These are phyloP conservation scores for Rauvolfia tetraphylla DNA, from an alignment of 257 asterid genomes.

Conservation along the genomic window DNA sequence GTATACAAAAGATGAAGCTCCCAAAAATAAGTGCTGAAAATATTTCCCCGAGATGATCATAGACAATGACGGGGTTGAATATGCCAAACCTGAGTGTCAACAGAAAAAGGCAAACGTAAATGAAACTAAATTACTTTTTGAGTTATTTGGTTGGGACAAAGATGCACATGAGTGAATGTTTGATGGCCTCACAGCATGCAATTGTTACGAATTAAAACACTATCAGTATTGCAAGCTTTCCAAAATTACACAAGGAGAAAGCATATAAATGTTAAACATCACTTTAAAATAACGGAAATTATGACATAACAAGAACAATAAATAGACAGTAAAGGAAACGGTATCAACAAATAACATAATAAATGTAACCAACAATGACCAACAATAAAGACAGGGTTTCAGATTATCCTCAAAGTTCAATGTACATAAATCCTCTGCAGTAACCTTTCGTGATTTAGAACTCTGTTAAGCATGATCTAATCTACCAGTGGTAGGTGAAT, in stretches of 20 bases:
- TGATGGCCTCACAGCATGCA: background rate
- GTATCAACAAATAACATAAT: background rate
- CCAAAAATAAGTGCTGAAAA: slow-evolving; percentile 85
- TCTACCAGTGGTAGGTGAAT: background rate
- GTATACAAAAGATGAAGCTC: slow-evolving; percentile 74
- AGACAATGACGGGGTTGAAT: slow-evolving; percentile 81
- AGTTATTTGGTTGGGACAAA: background rate
- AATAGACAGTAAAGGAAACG: background rate
- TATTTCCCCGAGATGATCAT: slow-evolving; percentile 91
- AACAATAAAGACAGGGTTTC: background rate
- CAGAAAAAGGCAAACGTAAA: slow-evolving; percentile 7
- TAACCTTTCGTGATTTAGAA: background rate
- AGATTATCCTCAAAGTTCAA: background rate
- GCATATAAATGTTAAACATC: background rate
- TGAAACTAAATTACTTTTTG: background rate
- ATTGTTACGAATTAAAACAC: background rate
- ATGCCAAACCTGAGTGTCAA: slow-evolving; percentile 64
- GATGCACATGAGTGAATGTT: background rate
- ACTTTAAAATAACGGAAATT: background rate
- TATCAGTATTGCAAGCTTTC: background rate
- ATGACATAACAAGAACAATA: background rate
- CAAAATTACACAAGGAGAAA: background rate
- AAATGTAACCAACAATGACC: background rate
- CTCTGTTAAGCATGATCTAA: background rate
- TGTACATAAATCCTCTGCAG: background rate